phyloP scores from a whole-genome alignment of 768 basidiomycete species.

The Phlebiopsis flavidoalba region DNA sequence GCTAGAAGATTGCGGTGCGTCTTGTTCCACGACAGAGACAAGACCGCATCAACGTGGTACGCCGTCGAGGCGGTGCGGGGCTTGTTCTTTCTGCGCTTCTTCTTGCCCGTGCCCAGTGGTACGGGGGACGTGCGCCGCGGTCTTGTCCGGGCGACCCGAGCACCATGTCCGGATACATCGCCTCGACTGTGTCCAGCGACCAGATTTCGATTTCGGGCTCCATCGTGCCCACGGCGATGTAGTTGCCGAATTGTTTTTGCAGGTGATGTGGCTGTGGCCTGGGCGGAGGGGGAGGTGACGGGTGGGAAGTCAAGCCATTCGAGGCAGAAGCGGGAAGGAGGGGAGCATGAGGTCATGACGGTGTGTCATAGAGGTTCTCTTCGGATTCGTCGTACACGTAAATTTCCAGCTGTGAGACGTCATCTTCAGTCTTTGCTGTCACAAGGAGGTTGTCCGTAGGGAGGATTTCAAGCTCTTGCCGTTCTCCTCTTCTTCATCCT shows the following conservation, averaged over 20 bases:
- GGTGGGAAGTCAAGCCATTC: constrained; percentile 99
- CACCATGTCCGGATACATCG: constrained; percentile 89
- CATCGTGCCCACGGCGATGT: constrained; percentile 93
- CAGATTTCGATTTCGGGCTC: constrained; percentile 99
- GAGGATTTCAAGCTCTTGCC: constrained; percentile 82
- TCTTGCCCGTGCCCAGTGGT: constrained; percentile 90
- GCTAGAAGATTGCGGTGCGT: constrained; percentile 87
- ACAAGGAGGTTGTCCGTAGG: constrained; percentile 92
- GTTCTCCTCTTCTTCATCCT: constrained; percentile 76
- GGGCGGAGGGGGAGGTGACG: constrained; percentile 35
- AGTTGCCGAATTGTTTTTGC: constrained; percentile 62
- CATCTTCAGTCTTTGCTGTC: constrained; percentile 92
- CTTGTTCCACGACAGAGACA: constrained; percentile 91
- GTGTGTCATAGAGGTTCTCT: constrained; percentile 91
- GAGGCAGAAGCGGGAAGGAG: constrained; percentile 94
- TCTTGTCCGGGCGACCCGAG: constrained; percentile 86
- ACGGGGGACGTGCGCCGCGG: constrained; percentile 72
- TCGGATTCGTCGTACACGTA: constrained; percentile 92
- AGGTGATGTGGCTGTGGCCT: constrained; percentile 23
- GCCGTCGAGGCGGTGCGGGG: constrained; percentile 53
- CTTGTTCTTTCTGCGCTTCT: constrained; percentile 87
- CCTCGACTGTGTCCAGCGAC: constrained; percentile 90
- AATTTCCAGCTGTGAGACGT: constrained; percentile 91
- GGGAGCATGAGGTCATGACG: constrained; percentile 98
- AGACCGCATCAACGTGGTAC: constrained; percentile 91